Percentiles rank a stretch among this genome's conserved stretches.
phyloP scores from a whole-genome alignment of 2,329 filamentous ascomycete genomes.

The Pseudocercospora fijiensis region DNA sequence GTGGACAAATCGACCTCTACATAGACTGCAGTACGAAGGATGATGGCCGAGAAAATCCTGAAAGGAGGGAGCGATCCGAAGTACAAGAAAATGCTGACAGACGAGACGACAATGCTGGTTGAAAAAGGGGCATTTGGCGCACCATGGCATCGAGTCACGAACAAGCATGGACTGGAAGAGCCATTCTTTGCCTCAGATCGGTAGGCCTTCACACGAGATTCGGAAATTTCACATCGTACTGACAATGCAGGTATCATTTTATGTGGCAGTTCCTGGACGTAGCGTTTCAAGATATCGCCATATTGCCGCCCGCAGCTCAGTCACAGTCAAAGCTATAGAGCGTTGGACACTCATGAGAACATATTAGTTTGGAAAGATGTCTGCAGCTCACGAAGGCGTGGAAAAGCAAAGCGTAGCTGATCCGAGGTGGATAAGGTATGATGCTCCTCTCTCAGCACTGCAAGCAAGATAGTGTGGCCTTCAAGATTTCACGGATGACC shows the following conservation, averaged over 20 bases:
- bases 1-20: constrained; percentile 61
- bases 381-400: not conserved
- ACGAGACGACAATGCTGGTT: constrained; percentile 27
- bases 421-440: no score
- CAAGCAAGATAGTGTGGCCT: no score
- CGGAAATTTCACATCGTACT: not conserved
- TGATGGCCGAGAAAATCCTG: constrained; percentile 20
- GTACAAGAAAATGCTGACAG: constrained; percentile 28
- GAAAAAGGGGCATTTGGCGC: constrained; percentile 70
- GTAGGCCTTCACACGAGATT: not conserved
- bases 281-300: constrained; percentile 25
- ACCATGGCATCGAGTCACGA: constrained; percentile 71
- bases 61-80: constrained; percentile 37
- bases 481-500: no score
- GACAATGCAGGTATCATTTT: constrained; percentile 54
- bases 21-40: constrained; percentile 61
- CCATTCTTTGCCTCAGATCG: constrained; percentile 75
- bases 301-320: constrained; percentile 17
- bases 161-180: constrained; percentile 58
- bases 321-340: constrained; percentile 11
- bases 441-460: no score
- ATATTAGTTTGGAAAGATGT: no score
- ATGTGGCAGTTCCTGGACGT: constrained; percentile 64
- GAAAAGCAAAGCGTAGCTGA: no score
- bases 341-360: not conserved